Base-by-base conservation (phyloP, 768 basidiomycete species). In the Atractiella rhizophila region DNA sequence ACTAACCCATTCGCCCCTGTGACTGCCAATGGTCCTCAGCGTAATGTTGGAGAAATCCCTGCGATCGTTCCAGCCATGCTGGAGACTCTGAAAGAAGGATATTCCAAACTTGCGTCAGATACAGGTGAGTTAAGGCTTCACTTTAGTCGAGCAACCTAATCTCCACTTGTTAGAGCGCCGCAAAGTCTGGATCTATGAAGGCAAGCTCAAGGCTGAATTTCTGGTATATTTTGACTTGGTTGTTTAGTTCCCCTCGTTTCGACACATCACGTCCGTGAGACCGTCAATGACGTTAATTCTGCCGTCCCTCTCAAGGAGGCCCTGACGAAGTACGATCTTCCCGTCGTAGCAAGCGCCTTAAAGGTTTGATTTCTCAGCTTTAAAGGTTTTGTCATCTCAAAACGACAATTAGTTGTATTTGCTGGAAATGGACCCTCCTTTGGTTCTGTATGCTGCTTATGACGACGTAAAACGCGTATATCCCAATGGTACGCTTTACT, bases 401-500 rank as follows among this genome's bases (percentile, higher is more conserved):
- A 53, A 79, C 81, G 8, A 82, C 85, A 25, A 57, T 88, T 12
- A 68, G 70, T 27, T 40, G 4, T 42, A 28, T n/a, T 27, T 73
- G 23, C 64, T 88, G 15, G 85, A 91, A 57, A 67, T 94, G 21
- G 71, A 80, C 54, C 82, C 82, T 7, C 83, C 88, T 21, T 57
- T 91, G 10, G 68, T 71, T 19, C 61, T 77, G 35, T 88, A 74
- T 65, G 81, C 86, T 52, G 71, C 76, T 33, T 96, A 85, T 78
- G 82, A 86, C 31, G 85, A 91, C 24, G 65, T 86, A 46, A 68
- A 79, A 40, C 74, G 71, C 47, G 48, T 91, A n/a, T 94, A 91
- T 53, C 82, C 81, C 5, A 66, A 28, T 16, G 32, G 28, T 13
- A 29, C 40, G 29, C 39, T 42, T 2, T 4, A 27, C 43, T 21